Evolutionary conservation across 805 yeast genomes (phyloP).

Genomic region (Limtongozyma cylindracea): DNA sequence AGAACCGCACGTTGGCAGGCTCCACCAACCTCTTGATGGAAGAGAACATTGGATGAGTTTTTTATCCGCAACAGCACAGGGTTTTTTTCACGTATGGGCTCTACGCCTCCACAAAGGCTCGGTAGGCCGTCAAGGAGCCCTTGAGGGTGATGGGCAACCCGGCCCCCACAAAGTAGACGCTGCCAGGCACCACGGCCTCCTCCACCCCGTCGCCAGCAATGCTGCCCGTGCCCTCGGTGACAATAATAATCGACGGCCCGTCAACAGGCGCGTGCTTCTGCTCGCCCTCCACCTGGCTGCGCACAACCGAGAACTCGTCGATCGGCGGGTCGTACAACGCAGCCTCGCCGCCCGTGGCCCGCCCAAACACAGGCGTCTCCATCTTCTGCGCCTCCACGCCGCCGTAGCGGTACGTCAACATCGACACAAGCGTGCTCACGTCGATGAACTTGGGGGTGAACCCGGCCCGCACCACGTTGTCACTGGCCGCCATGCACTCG

Average conservation of each 20-base stretch:
- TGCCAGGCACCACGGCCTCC: slow-evolving; percentile 39
- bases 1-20: no score
- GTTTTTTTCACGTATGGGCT: background rate
- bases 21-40: no score
- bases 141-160: slow-evolving; percentile 34
- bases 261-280: no score
- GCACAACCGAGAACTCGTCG: slow-evolving; percentile 82
- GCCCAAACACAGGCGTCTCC: slow-evolving; percentile 31
- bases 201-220: slow-evolving; percentile 16
- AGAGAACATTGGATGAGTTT: no score
- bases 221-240: slow-evolving; percentile 59
- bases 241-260: slow-evolving; percentile 77
- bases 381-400: slow-evolving; percentile 87
- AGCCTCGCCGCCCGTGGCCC: slow-evolving; percentile 44
- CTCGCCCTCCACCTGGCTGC: slow-evolving; percentile 12
- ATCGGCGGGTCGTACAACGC: slow-evolving; percentile 85
- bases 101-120: slow-evolving; percentile 65
- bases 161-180: slow-evolving; percentile 70
- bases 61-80: no score
- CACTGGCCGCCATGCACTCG: slow-evolving; percentile 99
- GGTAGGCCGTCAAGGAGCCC: slow-evolving; percentile 52
- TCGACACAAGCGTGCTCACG: slow-evolving; percentile 65
- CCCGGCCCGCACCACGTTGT: slow-evolving; percentile 95
- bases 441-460: slow-evolving; percentile 99
- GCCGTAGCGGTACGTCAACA: slow-evolving; percentile 76